Percentiles rank a stretch among this genome's conserved stretches.
Conservation (phyloP, 225 moss, liverwort and hornwort species). For the Pseudoscleropodium purum region DNA sequence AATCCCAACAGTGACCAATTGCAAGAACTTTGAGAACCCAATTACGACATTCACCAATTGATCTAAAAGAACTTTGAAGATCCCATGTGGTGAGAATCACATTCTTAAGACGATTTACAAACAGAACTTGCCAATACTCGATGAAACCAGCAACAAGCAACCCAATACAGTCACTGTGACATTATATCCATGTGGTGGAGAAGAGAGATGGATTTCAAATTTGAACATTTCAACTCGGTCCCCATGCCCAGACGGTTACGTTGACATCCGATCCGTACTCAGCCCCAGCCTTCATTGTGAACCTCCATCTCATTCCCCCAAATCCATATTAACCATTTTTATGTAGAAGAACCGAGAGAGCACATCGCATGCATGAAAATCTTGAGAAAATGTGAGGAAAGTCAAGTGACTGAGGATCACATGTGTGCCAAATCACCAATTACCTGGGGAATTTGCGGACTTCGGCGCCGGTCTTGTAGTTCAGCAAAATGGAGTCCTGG, state of each 20-base stretch:
- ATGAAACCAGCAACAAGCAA: not conserved
- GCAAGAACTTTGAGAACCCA: not conserved
- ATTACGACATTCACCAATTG: not conserved
- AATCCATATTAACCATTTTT: not conserved
- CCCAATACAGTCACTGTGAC: not conserved
- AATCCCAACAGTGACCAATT: not conserved
- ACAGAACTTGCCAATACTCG: not conserved
- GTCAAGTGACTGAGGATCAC: not conserved
- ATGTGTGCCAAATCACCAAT: not conserved
- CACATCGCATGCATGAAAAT: not conserved
- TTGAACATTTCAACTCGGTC: not conserved
- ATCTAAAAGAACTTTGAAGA: not conserved
- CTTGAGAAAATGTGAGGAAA: not conserved
- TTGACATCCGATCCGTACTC: not conserved
- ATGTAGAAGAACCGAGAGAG: not conserved
- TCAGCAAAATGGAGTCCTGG: slow-evolving; percentile 35
- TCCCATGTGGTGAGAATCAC: not conserved
- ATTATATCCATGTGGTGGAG: not conserved
- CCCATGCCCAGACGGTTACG: not conserved
- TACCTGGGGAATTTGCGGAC: slow-evolving; percentile 8
- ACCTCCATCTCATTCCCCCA: not conserved
- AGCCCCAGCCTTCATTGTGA: not conserved
- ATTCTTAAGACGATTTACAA: not conserved
- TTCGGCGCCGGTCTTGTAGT: slow-evolving; percentile 21
- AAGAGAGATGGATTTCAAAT: not conserved